A percentile compares a stretch with the other conserved stretches of the same genome.
Conservation (phyloP, 768 basidiomycete species). For the Boletus tylopilopsis region DNA sequence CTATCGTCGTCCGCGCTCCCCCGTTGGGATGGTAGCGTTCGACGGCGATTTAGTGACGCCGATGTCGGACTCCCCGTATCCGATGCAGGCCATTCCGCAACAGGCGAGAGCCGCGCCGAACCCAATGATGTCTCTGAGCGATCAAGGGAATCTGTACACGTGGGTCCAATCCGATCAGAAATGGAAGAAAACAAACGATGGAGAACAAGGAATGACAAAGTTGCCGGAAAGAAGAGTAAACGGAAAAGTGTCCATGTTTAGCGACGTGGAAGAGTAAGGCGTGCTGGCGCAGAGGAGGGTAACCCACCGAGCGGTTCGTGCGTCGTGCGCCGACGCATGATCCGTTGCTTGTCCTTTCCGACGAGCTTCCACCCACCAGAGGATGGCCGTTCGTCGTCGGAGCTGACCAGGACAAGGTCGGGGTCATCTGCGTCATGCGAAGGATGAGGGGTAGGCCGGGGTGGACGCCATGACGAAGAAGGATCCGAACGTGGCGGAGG, state of each 20-base stretch:
- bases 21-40: conserved; percentile 51
- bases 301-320: conserved; percentile 39
- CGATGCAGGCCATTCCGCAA: conserved; percentile 41
- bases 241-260: conserved; percentile 19
- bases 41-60: conserved; percentile 47
- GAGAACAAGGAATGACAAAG: neutral
- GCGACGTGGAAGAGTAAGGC: conserved; percentile 28
- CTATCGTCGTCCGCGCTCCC: conserved; percentile 33
- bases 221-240: neutral
- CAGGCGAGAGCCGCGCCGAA: conserved; percentile 42
- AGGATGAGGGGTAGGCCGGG: conserved; percentile 10
- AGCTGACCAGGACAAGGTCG: conserved; percentile 42
- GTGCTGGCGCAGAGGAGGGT: conserved; percentile 32
- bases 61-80: conserved; percentile 28
- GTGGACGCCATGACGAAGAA: conserved; percentile 28
- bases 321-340: conserved; percentile 57
- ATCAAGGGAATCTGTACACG: conserved; percentile 19
- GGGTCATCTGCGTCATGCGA: conserved; percentile 38
- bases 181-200: conserved; percentile 2
- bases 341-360: conserved; percentile 36
- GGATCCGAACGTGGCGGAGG: conserved; percentile 50
- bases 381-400: conserved; percentile 46
- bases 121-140: conserved; percentile 25
- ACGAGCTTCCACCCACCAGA: conserved; percentile 56
- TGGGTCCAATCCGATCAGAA: conserved; percentile 11